A percentile compares a stretch with the other conserved stretches of the same genome.
Conservation (phyloP, 108 stramenopile genomes). For the Aurantiochytrium sp. region DNA sequence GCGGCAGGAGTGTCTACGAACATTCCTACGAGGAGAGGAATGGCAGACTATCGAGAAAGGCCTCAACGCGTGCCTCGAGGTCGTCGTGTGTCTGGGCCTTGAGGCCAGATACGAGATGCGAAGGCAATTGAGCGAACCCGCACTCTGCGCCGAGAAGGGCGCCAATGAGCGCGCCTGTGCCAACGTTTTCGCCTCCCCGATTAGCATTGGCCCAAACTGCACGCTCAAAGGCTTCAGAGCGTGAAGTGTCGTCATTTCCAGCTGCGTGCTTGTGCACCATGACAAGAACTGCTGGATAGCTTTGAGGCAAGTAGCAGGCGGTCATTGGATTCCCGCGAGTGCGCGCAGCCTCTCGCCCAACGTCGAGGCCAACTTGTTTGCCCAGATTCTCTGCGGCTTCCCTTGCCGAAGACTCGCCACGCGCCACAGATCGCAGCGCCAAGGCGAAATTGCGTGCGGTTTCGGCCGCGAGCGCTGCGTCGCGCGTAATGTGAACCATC, state of each 20-base stretch:
- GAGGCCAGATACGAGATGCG: slow-evolving; percentile 49
- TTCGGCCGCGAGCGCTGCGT: slow-evolving; percentile 33
- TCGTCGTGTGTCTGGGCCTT: neutral
- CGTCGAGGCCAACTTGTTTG: neutral
- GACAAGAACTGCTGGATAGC: slow-evolving; percentile 58
- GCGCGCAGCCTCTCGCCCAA: neutral
- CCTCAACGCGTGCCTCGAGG: neutral
- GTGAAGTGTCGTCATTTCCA: slow-evolving; percentile 13
- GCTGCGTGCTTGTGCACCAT: slow-evolving; percentile 63
- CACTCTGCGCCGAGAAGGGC: slow-evolving; percentile 65
- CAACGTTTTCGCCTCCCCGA: slow-evolving; percentile 79
- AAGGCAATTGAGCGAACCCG: slow-evolving; percentile 43
- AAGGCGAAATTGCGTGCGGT: slow-evolving; percentile 51
- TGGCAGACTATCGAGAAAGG: neutral
- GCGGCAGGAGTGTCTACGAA: neutral
- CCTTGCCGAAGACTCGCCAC: neutral
- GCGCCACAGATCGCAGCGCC: slow-evolving; percentile 17
- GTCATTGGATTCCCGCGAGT: neutral
- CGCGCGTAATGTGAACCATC: neutral
- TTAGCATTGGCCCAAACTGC: slow-evolving; percentile 72
- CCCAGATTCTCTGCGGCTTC: neutral
- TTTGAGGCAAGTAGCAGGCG: slow-evolving; percentile 63
- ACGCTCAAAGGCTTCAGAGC: neutral
- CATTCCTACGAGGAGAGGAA: neutral
- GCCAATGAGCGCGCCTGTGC: slow-evolving; percentile 66